Evolutionary conservation across 2,329 filamentous ascomycete species (phyloP), one percentile per base, ranked within the genome.

Genomic region (Colletotrichum neosansevieriae): DNA sequence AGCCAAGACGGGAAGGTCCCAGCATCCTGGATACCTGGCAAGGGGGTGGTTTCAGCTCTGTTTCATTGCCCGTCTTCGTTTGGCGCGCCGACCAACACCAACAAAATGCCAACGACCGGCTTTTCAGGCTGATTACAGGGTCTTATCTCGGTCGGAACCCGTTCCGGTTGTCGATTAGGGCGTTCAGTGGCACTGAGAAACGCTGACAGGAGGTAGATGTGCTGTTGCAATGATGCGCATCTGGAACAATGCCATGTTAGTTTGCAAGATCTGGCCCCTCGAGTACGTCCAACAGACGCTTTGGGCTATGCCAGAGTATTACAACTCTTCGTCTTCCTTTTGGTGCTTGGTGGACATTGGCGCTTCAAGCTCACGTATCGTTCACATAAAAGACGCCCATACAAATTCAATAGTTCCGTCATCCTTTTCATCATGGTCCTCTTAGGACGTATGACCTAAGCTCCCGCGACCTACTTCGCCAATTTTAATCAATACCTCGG

Each of bases 1-100:
- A 36, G 51, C 29, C 15, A 56, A 19, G 53, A 51, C 6, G 44
- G 21, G 34, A 24, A 57, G 53, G 53, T 32, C 38, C 53, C 38
- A 29, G 53, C 38, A 19, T n/a, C 19, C n/a, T 44, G 36, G 29
- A 9, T 7, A 29, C 6, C 29, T 29, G 29, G 29, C 29, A 29
- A 29, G 6, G 38, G 24, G 49, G n/a, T 29, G 34, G 65, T 68
- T 68, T 68, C 65, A 64, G 36, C 12, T 15, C 32, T 42, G 65
- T 64, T 68, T 68, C 65, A 64, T 17, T 29, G 32, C 60, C 13
- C 17, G 2, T 34, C 36, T 42, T 54, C 51, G 34, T 54, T 54
- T 54, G 24, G 32, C 24, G 53, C 34, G 53, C 34, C 29, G 29
- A 29, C 29, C 29, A 29, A 29, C 29, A 29, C 29, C 29, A 29